These are phyloP conservation scores for Cercospora canescens DNA, from an alignment of 2,329 filamentous ascomycete genomes.

Conservation along the genomic window DNA sequence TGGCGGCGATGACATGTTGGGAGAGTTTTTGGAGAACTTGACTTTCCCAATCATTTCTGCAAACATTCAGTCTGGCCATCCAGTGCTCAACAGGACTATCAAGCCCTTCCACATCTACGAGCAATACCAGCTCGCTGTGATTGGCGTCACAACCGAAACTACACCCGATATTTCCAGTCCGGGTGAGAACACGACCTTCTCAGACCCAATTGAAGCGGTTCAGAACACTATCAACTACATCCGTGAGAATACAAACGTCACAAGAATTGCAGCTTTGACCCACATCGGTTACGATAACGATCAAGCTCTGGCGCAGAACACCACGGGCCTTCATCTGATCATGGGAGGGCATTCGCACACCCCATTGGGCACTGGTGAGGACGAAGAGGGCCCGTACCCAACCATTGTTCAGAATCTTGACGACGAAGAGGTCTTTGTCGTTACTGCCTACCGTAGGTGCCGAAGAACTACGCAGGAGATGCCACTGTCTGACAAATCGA, in stretches of 20 bases:
- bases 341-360: slow-evolving; percentile 63
- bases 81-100: slow-evolving; percentile 61
- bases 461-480: background rate
- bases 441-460: slow-evolving; percentile 59
- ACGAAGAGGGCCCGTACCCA: slow-evolving; percentile 61
- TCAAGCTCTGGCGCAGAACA: slow-evolving; percentile 59
- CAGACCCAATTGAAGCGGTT: slow-evolving; percentile 58
- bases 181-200: slow-evolving; percentile 59
- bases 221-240: slow-evolving; percentile 65
- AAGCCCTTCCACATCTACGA: slow-evolving; percentile 67
- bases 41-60: slow-evolving; percentile 66
- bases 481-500: background rate
- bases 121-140: slow-evolving; percentile 61
- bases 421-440: slow-evolving; percentile 67
- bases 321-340: slow-evolving; percentile 66
- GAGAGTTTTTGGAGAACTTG: slow-evolving; percentile 61
- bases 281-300: slow-evolving; percentile 68
- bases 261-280: slow-evolving; percentile 64
- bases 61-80: slow-evolving; percentile 62
- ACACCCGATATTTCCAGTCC: slow-evolving; percentile 61
- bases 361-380: slow-evolving; percentile 60
- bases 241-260: slow-evolving; percentile 61
- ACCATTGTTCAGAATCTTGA: slow-evolving; percentile 62
- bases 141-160: slow-evolving; percentile 64
- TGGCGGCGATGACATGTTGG: slow-evolving; percentile 62